Conservation (phyloP, 78 protist species). For the Dictyostelium discoideum region DNA sequence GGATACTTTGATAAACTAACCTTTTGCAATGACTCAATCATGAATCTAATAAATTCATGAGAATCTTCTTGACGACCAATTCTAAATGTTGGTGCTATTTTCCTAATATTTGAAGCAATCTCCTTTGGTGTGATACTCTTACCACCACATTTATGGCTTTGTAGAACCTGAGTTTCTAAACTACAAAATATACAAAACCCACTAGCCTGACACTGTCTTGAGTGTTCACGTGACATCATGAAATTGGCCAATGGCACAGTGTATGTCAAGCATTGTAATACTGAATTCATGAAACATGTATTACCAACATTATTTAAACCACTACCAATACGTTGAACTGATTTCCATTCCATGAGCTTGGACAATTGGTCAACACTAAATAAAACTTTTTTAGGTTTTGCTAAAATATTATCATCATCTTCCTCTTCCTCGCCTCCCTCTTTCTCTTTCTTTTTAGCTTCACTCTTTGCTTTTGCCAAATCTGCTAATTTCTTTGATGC, state of each 20-base stretch:
- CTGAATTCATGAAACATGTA: conserved; percentile 96
- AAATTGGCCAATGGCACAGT: conserved; percentile 89
- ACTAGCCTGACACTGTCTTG: not conserved
- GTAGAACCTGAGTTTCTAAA: conserved; percentile 41
- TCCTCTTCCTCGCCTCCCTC: not conserved
- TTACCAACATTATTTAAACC: conserved; percentile 91
- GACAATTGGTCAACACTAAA: not conserved
- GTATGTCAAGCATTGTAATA: conserved; percentile 94
- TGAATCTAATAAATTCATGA: conserved; percentile 87
- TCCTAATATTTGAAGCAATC: conserved; percentile 61
- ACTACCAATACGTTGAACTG: conserved; percentile 32
- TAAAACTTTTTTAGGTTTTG: conserved; percentile 49
- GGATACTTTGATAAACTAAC: conserved; percentile 37
- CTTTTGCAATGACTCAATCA: conserved; percentile 83
- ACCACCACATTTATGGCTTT: not conserved
- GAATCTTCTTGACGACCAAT: conserved; percentile 91
- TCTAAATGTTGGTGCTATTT: conserved; percentile 67
- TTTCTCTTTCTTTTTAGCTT: not conserved
- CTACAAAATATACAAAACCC: conserved; percentile 83
- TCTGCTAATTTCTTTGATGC: conserved; percentile 22
- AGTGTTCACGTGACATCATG: conserved; percentile 63
- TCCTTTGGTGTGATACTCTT: conserved; percentile 45
- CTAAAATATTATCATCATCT: conserved; percentile 49
- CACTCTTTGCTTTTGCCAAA: not conserved
- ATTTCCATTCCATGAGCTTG: conserved; percentile 29